Evolutionary conservation across 2,329 filamentous ascomycete species (phyloP).

Genomic region (Thyridium curvatum): DNA sequence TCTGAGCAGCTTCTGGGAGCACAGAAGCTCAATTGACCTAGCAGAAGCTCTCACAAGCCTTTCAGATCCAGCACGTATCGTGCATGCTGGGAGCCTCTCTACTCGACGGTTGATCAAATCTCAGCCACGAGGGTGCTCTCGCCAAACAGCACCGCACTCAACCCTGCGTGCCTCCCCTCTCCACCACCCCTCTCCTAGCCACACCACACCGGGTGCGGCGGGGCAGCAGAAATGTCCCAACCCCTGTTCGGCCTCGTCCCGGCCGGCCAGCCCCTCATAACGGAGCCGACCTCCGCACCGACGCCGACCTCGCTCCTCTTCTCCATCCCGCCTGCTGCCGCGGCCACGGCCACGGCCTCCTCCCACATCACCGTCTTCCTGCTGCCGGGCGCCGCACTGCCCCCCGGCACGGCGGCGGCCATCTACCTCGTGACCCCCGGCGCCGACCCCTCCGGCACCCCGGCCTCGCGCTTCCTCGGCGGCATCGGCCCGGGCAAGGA

Average conservation of each 20-base stretch:
- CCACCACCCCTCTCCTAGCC: constrained; percentile 5
- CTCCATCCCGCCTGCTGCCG: constrained; percentile 32
- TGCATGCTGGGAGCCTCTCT: too few species aligned
- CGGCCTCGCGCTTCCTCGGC: constrained; percentile 62
- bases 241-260: constrained; percentile 54
- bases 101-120: too few species aligned
- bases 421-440: constrained; percentile 70
- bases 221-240: constrained; percentile 30
- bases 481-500: constrained; percentile 87
- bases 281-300: constrained; percentile 44
- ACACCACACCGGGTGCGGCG: too few species aligned
- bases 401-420: constrained; percentile 71
- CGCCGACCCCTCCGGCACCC: constrained; percentile 25
- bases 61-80: too few species aligned
- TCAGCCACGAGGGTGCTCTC: too few species aligned
- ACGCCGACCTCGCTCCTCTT: constrained; percentile 52
- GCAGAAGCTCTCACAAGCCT: too few species aligned
- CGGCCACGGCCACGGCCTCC: constrained; percentile 42
- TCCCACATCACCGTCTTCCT: constrained; percentile 86
- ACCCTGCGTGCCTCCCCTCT: constrained; percentile 2
- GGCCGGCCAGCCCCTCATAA: constrained; percentile 52
- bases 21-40: too few species aligned
- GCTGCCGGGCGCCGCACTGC: constrained; percentile 69
- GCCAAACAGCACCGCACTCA: too few species aligned
- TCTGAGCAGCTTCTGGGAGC: too few species aligned